Conservation (phyloP, 306 rosid species). For the Clitoria ternatea region DNA sequence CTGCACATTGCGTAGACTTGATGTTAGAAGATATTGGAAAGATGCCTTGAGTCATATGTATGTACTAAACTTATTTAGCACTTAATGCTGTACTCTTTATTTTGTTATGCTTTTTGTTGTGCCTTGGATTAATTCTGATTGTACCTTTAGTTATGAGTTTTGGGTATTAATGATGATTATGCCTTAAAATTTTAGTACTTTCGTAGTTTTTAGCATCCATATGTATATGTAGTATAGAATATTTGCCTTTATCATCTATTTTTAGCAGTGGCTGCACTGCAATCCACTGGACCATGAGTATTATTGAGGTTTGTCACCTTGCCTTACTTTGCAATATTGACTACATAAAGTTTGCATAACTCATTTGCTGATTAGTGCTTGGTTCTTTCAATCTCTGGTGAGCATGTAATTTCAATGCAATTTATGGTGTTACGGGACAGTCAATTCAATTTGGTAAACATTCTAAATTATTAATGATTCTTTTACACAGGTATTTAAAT, state of each 20-base stretch:
- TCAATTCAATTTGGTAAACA: background rate
- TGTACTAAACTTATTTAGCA: background rate
- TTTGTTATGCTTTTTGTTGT: background rate
- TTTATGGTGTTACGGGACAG: background rate
- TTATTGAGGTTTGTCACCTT: background rate
- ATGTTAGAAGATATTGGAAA: background rate
- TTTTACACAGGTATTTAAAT: conserved; percentile 46
- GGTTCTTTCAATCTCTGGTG: background rate
- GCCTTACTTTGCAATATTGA: background rate
- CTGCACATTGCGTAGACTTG: background rate
- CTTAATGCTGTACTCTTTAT: background rate
- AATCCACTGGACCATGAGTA: background rate
- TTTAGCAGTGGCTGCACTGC: background rate
- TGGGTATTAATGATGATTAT: background rate
- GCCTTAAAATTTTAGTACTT: background rate
- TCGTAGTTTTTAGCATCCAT: background rate
- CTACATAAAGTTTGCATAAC: background rate
- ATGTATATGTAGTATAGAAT: background rate
- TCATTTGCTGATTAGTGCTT: background rate
- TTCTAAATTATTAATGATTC: background rate
- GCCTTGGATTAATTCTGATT: background rate
- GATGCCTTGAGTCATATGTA: background rate
- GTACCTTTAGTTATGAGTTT: background rate
- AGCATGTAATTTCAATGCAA: background rate
- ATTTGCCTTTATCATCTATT: background rate